phyloP scores from a whole-genome alignment of 305 asterid species.

The Salvia sclarea region DNA sequence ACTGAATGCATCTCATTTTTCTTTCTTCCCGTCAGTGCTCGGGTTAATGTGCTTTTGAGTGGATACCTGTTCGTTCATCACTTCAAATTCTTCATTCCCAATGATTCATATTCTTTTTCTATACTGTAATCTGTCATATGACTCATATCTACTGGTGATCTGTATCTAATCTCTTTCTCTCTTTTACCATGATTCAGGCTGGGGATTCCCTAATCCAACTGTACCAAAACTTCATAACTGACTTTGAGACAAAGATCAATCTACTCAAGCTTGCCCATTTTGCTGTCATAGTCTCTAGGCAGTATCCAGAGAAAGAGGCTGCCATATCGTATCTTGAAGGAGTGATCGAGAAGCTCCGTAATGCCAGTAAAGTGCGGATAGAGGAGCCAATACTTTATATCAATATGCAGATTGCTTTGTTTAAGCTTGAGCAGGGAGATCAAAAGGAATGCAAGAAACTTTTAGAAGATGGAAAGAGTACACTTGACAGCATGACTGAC shows the following conservation, averaged over 20 bases:
- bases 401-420: conserved; percentile 81
- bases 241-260: conserved; percentile 95
- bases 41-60: neutral
- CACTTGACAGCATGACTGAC: conserved; percentile 95
- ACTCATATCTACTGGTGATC: neutral
- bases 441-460: conserved; percentile 80
- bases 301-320: conserved; percentile 75
- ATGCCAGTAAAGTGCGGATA: conserved; percentile 69
- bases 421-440: conserved; percentile 83
- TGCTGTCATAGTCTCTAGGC: conserved; percentile 83
- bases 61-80: conserved; percentile 2
- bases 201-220: conserved; percentile 90
- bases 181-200: conserved; percentile 49
- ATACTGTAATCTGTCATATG: conserved; percentile 9
- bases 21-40: neutral
- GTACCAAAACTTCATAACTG: conserved; percentile 88
- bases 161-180: conserved; percentile 28
- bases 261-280: conserved; percentile 97
- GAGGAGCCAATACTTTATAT: conserved; percentile 84
- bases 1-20: neutral
- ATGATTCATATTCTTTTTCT: neutral
- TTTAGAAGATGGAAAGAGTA: conserved; percentile 82
- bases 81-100: neutral
- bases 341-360: conserved; percentile 78
- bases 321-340: conserved; percentile 78